Evolutionary conservation across 768 basidiomycete species (phyloP).

Genomic region (Lactarius trivialis): DNA sequence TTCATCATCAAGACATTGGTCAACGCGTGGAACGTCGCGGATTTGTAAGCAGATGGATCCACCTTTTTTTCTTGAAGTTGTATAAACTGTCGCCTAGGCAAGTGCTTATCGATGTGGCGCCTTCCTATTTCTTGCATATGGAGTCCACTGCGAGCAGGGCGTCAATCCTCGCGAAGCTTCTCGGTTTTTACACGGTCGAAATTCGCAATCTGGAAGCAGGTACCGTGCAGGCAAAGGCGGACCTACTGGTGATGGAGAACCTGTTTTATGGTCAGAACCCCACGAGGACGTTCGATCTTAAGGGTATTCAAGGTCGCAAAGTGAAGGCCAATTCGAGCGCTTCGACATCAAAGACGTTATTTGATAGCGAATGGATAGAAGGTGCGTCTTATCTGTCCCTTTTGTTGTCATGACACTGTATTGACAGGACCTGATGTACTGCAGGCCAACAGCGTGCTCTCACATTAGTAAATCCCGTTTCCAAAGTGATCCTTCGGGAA

Average conservation of each 20-base stretch:
- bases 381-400: conserved; percentile 29
- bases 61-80: neutral
- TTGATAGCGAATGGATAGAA: conserved; percentile 85
- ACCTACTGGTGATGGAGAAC: conserved; percentile 83
- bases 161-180: conserved; percentile 68
- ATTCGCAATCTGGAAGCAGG: conserved; percentile 68
- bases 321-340: conserved; percentile 43
- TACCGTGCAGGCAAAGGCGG: conserved; percentile 55
- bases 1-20: conserved; percentile 84
- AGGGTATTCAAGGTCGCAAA: conserved; percentile 75
- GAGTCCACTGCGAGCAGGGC: conserved; percentile 59
- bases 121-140: conserved; percentile 76
- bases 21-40: conserved; percentile 82
- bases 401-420: neutral
- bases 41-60: conserved; percentile 50
- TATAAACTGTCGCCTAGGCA: conserved; percentile 40
- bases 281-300: conserved; percentile 69
- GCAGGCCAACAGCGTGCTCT: conserved; percentile 59
- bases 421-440: neutral
- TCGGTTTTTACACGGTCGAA: conserved; percentile 78
- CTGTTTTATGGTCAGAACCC: conserved; percentile 67
- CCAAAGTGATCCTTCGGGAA: conserved; percentile 62
- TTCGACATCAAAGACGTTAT: conserved; percentile 50
- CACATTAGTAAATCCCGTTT: conserved; percentile 63
- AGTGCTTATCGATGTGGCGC: conserved; percentile 69